These are phyloP conservation scores for Pseudozyma pruni DNA, from an alignment of 1,284 basidiomycete genomes.

Conservation along the genomic window DNA sequence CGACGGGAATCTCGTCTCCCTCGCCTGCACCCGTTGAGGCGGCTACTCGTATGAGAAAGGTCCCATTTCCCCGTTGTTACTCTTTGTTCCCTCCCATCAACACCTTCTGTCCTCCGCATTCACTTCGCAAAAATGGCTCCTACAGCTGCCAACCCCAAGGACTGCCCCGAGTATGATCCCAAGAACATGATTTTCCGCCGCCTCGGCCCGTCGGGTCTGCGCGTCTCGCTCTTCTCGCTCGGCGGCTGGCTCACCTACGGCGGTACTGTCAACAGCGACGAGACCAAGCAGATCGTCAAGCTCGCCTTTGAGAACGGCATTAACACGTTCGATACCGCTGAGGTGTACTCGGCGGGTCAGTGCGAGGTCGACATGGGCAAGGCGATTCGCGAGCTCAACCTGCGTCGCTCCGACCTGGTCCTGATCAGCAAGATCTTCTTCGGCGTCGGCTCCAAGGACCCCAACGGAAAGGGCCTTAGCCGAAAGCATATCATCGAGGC, in stretches of 20 bases:
- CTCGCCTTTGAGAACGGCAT: conserved; percentile 71
- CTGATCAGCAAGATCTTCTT: conserved; percentile 76
- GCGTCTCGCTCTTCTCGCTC: conserved; percentile 55
- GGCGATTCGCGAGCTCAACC: conserved; percentile 79
- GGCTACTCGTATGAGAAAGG: neutral
- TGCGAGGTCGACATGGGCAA: conserved; percentile 80
- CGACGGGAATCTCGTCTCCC: neutral
- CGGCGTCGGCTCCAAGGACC: conserved; percentile 62
- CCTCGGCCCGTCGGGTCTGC: conserved; percentile 52
- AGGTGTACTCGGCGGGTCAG: conserved; percentile 78
- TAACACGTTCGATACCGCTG: conserved; percentile 77
- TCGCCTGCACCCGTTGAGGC: no score
- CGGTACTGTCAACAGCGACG: conserved; percentile 45
- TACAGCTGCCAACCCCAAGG: conserved; percentile 50
- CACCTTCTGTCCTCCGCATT: neutral
- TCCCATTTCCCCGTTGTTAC: no score
- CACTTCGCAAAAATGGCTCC: conserved; percentile 33
- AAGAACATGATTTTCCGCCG: conserved; percentile 62
- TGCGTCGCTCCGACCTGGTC: conserved; percentile 78
- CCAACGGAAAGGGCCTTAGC: conserved; percentile 75
- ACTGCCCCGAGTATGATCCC: conserved; percentile 55
- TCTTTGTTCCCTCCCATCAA: neutral
- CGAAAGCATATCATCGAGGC: conserved; percentile 87
- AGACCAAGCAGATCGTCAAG: conserved; percentile 50
- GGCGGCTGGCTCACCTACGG: conserved; percentile 59